Percentiles rank a stretch among this genome's conserved stretches.
These are phyloP conservation scores for Cladophialophora immunda DNA, from an alignment of 2,329 filamentous ascomycete genomes.

Conservation along the genomic window DNA sequence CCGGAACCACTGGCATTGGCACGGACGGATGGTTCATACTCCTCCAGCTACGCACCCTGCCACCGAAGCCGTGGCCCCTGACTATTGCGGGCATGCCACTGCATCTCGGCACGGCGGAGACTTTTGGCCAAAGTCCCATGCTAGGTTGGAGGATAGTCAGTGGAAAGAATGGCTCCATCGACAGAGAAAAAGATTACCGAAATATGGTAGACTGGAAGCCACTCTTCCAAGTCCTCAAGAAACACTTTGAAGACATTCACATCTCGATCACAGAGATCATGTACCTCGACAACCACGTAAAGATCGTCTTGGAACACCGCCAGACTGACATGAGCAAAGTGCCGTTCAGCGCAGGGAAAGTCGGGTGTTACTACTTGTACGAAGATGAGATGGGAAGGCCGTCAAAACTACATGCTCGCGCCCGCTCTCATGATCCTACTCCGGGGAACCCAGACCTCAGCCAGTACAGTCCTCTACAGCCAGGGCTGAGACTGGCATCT, in stretches of 20 bases:
- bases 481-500: neutral
- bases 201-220: constrained; percentile 7
- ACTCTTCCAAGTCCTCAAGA: constrained; percentile 9
- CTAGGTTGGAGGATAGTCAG: neutral
- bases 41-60: neutral
- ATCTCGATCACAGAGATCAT: neutral
- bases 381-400: constrained; percentile 14
- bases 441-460: neutral
- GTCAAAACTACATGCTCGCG: constrained; percentile 7
- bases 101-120: neutral
- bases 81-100: neutral
- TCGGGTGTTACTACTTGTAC: constrained; percentile 3
- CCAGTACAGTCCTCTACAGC: neutral
- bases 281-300: neutral
- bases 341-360: neutral
- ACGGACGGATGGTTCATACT: neutral
- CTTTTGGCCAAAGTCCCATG: neutral
- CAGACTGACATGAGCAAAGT: neutral
- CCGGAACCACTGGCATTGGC: neutral
- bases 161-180: neutral
- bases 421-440: neutral
- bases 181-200: neutral
- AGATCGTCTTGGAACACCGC: neutral
- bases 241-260: neutral
- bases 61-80: constrained; percentile 5